A percentile compares a stretch with the other conserved stretches of the same genome.
Evolutionary conservation across 352 stramenopile genomes (phyloP).

Genomic region (Globisporangium polare): DNA sequence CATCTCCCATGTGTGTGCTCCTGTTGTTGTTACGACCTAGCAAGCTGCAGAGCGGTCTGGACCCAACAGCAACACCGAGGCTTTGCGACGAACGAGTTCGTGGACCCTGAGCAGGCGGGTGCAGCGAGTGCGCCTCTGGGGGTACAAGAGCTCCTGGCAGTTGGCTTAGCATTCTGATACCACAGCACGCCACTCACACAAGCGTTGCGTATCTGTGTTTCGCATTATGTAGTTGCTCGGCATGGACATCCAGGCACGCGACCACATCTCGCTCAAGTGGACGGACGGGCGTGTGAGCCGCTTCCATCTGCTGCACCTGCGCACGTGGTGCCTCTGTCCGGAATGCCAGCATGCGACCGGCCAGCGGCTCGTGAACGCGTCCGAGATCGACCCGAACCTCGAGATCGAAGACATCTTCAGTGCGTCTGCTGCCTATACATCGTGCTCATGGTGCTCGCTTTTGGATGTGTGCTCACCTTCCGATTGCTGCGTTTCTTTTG

Average conservation of each 20-base stretch:
- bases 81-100: conserved; percentile 30
- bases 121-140: background rate
- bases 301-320: conserved; percentile 74
- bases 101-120: background rate
- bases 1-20: background rate
- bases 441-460: background rate
- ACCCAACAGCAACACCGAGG: conserved; percentile 5
- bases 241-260: conserved; percentile 65
- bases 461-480: background rate
- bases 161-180: background rate
- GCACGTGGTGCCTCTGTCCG: conserved; percentile 70
- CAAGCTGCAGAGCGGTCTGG: background rate
- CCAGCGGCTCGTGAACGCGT: conserved; percentile 75
- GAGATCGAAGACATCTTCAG: conserved; percentile 75
- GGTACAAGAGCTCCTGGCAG: conserved; percentile 1
- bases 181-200: background rate
- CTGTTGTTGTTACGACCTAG: background rate
- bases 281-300: conserved; percentile 62
- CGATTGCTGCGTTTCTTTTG: background rate
- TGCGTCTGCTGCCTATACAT: conserved; percentile 20
- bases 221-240: conserved; percentile 38
- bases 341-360: conserved; percentile 72
- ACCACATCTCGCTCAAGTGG: conserved; percentile 79
- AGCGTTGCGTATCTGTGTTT: background rate
- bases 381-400: conserved; percentile 48